Conservation (phyloP, 345 rosid species). For the Ricinus communis region DNA sequence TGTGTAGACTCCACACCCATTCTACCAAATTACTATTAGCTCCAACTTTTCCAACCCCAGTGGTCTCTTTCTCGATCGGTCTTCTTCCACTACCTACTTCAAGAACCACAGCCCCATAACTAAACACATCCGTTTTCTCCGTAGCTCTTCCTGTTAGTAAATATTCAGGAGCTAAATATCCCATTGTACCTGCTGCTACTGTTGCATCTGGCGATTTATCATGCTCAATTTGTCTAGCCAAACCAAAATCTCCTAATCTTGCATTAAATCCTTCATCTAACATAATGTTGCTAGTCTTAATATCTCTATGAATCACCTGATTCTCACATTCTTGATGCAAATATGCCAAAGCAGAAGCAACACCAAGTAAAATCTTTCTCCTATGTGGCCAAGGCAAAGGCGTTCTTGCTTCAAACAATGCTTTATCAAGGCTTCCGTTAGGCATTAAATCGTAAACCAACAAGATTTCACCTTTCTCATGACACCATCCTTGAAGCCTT, state of each 20-base stretch:
- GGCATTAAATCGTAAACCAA: constrained; percentile 91
- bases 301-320: constrained; percentile 91
- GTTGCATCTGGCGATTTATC: constrained; percentile 94
- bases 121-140: constrained; percentile 87
- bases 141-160: constrained; percentile 83
- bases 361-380: constrained; percentile 70
- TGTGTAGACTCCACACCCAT: constrained; percentile 94
- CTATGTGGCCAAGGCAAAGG: constrained; percentile 75
- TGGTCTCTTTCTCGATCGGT: constrained; percentile 69
- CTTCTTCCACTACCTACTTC: constrained; percentile 85
- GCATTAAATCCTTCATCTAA: constrained; percentile 86
- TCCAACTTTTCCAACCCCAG: constrained; percentile 34
- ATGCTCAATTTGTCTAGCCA: constrained; percentile 84
- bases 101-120: constrained; percentile 88
- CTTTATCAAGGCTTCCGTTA: constrained; percentile 93
- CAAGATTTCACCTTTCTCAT: constrained; percentile 86
- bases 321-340: constrained; percentile 97
- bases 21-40: constrained; percentile 73
- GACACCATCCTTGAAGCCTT: constrained; percentile 91
- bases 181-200: constrained; percentile 98
- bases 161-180: constrained; percentile 96
- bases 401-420: constrained; percentile 71
- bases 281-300: constrained; percentile 93
- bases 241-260: constrained; percentile 84
- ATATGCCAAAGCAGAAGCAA: constrained; percentile 91